Percentiles rank a stretch among this genome's conserved stretches.
These are phyloP conservation scores for Cyberlindnera xylosilytica DNA, from an alignment of 805 yeast species.

Conservation along the genomic window DNA sequence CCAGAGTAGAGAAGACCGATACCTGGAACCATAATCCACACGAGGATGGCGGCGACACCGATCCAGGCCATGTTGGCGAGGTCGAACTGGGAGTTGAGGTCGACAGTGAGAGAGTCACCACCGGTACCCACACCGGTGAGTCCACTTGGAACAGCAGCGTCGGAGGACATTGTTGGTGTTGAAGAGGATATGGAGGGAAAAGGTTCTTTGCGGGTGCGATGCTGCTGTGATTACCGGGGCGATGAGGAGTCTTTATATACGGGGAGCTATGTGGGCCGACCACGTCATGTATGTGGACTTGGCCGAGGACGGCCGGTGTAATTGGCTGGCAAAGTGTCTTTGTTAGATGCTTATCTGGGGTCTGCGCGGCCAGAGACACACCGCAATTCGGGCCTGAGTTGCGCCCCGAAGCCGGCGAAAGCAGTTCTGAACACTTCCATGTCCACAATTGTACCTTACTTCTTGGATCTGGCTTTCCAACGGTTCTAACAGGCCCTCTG, in stretches of 20 bases:
- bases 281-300: not conserved
- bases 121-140: slow-evolving; percentile 68
- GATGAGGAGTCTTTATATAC: not conserved
- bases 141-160: slow-evolving; percentile 33
- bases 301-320: not conserved
- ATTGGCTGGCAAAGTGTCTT: not conserved
- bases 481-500: too few species aligned
- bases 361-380: too few species aligned
- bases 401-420: too few species aligned
- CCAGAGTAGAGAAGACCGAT: slow-evolving; percentile 93
- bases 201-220: too few species aligned
- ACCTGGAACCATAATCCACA: slow-evolving; percentile 96
- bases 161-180: slow-evolving; percentile 26
- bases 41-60: slow-evolving; percentile 71
- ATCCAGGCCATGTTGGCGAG: slow-evolving; percentile 85
- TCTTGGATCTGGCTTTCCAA: too few species aligned
- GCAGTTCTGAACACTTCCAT: too few species aligned
- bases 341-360: too few species aligned
- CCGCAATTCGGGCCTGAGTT: too few species aligned
- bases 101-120: slow-evolving; percentile 71
- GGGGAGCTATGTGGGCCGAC: not conserved
- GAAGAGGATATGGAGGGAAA: not conserved
- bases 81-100: slow-evolving; percentile 69
- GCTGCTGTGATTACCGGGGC: too few species aligned
- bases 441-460: too few species aligned